phyloP scores from a whole-genome alignment of 2,329 filamentous ascomycete species.

The Dactylella cylindrospora region DNA sequence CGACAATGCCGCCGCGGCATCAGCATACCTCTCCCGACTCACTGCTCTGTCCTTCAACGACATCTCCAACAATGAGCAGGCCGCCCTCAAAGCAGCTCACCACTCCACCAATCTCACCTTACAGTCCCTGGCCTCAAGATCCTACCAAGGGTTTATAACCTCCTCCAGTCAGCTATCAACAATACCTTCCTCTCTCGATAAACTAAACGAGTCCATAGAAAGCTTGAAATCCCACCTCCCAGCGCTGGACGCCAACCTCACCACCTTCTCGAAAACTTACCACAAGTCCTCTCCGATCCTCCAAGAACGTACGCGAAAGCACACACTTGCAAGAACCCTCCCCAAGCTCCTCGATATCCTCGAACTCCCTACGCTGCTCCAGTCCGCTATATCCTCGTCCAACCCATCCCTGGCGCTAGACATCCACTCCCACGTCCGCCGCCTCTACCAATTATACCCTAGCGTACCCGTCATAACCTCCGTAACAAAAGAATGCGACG shows the following conservation, averaged over 20 bases:
- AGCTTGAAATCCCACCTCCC: slow-evolving; percentile 73
- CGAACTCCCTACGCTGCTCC: slow-evolving; percentile 81
- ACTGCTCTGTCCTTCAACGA: slow-evolving; percentile 73
- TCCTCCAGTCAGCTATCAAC: slow-evolving; percentile 76
- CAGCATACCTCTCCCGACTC: slow-evolving; percentile 74
- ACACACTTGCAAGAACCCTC: slow-evolving; percentile 80
- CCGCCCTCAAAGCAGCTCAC: slow-evolving; percentile 74
- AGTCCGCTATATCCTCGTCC: slow-evolving; percentile 69
- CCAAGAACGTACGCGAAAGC: slow-evolving; percentile 72
- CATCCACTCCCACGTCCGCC: slow-evolving; percentile 87
- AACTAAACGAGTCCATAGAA: slow-evolving; percentile 65
- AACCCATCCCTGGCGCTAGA: slow-evolving; percentile 90
- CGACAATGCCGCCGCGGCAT: slow-evolving; percentile 50
- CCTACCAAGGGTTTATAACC: slow-evolving; percentile 78
- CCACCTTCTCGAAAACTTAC: slow-evolving; percentile 80
- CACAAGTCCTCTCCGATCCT: slow-evolving; percentile 68
- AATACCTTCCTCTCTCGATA: slow-evolving; percentile 59
- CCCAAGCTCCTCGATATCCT: slow-evolving; percentile 88
- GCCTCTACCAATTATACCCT: slow-evolving; percentile 79
- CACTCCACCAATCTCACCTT: slow-evolving; percentile 80
- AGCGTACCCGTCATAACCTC: slow-evolving; percentile 72
- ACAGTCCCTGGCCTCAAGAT: slow-evolving; percentile 84
- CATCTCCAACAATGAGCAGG: slow-evolving; percentile 72
- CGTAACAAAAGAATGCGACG: slow-evolving; percentile 75
- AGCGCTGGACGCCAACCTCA: slow-evolving; percentile 73